Base-by-base conservation (phyloP, 495 filamentous ascomycete species). In the Aspergillus homomorphus region DNA sequence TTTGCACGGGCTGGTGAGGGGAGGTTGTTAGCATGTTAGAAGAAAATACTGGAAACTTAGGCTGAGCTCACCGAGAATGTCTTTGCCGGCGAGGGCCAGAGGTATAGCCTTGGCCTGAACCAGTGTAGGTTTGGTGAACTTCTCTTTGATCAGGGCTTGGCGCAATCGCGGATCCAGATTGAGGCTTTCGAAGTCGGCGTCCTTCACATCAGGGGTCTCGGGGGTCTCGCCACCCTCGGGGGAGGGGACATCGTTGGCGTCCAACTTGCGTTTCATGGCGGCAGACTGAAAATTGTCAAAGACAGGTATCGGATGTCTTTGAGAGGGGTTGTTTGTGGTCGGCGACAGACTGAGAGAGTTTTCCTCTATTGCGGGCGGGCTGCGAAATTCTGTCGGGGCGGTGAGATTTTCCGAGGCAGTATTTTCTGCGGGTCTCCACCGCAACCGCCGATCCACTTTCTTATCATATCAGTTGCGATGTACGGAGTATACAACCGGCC, bases 91-190 rank as follows among this genome's bases (percentile, higher is more conserved):
- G n/a, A 97, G 77, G 24, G 90, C 90, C 45, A 97, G 73, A 7
- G 94, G 95, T 63, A 98, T 96, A 5, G 89, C 90, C 70, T 87
- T 87, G 15, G 84, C 79, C 72, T 98, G 94, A 3, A 97, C 89
- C 15, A 83, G 81, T 10, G 95, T 97, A 7, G 94, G 94, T 60
- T 84, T 84, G 56, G 85, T 80, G 71, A 91, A 98, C 63, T 87
- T 87, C 69, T 92, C 87, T 68, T 89, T 87, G 38, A 87, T 87
- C 54, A 97, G 80, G 55, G 88, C 91, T 79, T 95, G 89, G 45
- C 96, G 82, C 30, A 98, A 76, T 67, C 94, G 84, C 4, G 90
- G 73, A 68, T 98, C 94, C 50, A 98, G 84, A 51, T 82, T 84
- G 56, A 96, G 78, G 48, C 62, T 72, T 61, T 77, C 77, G 53